These are phyloP conservation scores for Albizia julibrissin DNA, from an alignment of 306 rosid genomes.

Conservation along the genomic window DNA sequence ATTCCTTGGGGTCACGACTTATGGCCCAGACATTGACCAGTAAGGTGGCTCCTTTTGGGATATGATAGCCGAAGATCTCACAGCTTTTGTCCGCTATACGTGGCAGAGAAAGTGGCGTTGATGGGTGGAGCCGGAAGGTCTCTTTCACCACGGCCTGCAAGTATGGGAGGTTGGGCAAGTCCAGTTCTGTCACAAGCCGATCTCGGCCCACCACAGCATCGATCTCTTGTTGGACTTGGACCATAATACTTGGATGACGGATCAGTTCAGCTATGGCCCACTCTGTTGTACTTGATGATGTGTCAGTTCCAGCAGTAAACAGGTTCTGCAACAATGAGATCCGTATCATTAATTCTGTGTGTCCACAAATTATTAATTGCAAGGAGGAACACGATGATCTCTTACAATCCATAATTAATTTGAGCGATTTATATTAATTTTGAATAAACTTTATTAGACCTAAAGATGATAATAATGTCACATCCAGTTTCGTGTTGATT, in stretches of 20 bases:
- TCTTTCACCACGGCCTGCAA: slow-evolving; percentile 84
- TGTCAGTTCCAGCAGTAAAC: slow-evolving; percentile 80
- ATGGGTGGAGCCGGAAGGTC: slow-evolving; percentile 78
- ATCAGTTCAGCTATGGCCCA: slow-evolving; percentile 77
- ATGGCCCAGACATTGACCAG: slow-evolving; percentile 85
- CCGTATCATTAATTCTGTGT: background rate
- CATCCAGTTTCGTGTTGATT: background rate
- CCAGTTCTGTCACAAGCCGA: slow-evolving; percentile 53
- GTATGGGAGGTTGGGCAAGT: slow-evolving; percentile 55
- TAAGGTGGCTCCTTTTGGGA: slow-evolving; percentile 75
- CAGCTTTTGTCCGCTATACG: slow-evolving; percentile 55
- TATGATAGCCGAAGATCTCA: slow-evolving; percentile 57
- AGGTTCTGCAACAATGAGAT: slow-evolving; percentile 41
- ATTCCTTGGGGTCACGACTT: slow-evolving; percentile 63
- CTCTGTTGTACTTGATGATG: slow-evolving; percentile 78
- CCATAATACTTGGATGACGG: slow-evolving; percentile 49
- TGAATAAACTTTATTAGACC: background rate
- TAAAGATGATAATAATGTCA: background rate
- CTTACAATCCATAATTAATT: background rate
- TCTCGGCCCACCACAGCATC: slow-evolving; percentile 62
- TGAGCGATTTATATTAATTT: background rate
- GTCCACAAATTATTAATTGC: background rate
- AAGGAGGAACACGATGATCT: background rate
- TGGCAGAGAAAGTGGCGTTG: slow-evolving; percentile 90
- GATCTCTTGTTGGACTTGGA: slow-evolving; percentile 55